Percentiles rank a stretch among this genome's conserved stretches.
Evolutionary conservation across 371 early-diverging fungal species (phyloP).

Genomic region (Quaeritorhiza haematococci): DNA sequence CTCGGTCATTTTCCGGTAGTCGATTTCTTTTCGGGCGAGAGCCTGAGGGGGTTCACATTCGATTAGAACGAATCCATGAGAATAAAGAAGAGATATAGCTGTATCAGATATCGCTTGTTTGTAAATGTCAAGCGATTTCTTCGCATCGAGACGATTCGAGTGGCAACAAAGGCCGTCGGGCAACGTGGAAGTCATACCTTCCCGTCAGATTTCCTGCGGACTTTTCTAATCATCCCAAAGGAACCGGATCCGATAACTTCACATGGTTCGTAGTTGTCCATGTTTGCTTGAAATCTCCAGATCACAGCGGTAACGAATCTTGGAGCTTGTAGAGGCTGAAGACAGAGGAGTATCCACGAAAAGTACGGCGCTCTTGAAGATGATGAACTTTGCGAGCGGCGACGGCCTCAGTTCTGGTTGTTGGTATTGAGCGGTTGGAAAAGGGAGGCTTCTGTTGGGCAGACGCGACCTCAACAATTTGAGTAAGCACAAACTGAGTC

Average conservation of each 20-base stretch:
- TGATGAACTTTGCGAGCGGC: too few species aligned
- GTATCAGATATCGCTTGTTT: neutral
- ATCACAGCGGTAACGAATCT: too few species aligned
- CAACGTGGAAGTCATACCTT: constrained; percentile 19
- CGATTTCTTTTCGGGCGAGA: constrained; percentile 68
- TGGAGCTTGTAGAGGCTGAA: too few species aligned
- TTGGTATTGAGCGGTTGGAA: too few species aligned
- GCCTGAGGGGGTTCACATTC: constrained; percentile 29
- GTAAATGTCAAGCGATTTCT: neutral
- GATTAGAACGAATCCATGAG: neutral
- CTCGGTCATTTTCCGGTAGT: constrained; percentile 62
- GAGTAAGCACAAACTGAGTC: too few species aligned
- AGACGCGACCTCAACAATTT: too few species aligned
- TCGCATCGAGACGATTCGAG: neutral
- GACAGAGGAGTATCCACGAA: too few species aligned
- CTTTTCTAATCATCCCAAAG: constrained; percentile 65
- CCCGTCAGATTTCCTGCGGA: constrained; percentile 53
- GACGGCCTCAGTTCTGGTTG: too few species aligned
- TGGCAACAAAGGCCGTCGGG: constrained; percentile 1
- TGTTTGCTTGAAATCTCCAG: too few species aligned
- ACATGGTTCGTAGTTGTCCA: constrained; percentile 36
- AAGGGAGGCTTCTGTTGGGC: too few species aligned
- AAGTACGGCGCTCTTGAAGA: too few species aligned
- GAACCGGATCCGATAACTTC: constrained; percentile 36
- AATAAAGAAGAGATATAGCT: neutral